Conservation (phyloP, 768 basidiomycete species). For the Leccinellum albellum region DNA sequence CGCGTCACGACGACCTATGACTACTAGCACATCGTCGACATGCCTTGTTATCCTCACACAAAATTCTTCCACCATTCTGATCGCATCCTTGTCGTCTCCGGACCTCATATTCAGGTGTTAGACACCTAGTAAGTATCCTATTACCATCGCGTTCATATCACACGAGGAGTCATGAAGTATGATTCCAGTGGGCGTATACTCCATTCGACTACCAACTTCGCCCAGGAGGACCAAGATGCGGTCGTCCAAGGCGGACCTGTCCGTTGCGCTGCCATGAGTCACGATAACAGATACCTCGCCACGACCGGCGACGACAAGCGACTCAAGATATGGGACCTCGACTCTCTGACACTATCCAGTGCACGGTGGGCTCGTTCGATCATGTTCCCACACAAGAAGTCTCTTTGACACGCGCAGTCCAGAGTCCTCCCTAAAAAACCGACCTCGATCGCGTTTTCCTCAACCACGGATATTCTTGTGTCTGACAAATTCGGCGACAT, state of each 20-base stretch:
- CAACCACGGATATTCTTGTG: slow-evolving; percentile 64
- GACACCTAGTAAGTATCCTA: slow-evolving; percentile 45
- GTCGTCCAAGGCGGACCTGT: slow-evolving; percentile 52
- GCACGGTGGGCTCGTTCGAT: slow-evolving; percentile 46
- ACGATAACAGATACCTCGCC: slow-evolving; percentile 44
- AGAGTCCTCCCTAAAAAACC: slow-evolving; percentile 86
- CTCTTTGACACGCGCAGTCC: background rate
- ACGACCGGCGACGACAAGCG: slow-evolving; percentile 78
- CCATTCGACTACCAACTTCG: slow-evolving; percentile 38
- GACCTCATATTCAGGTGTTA: slow-evolving; percentile 61
- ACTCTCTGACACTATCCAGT: slow-evolving; percentile 51
- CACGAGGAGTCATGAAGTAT: slow-evolving; percentile 5
- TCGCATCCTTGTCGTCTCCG: slow-evolving; percentile 46
- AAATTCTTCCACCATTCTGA: slow-evolving; percentile 39
- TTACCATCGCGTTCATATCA: background rate
- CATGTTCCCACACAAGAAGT: background rate
- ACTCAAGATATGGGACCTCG: slow-evolving; percentile 71
- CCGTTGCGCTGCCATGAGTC: slow-evolving; percentile 53
- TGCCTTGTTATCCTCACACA: slow-evolving; percentile 48
- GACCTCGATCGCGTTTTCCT: slow-evolving; percentile 63
- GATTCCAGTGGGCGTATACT: slow-evolving; percentile 52
- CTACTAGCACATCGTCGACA: slow-evolving; percentile 11
- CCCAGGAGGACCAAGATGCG: slow-evolving; percentile 29
- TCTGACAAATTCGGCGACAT: slow-evolving; percentile 96
- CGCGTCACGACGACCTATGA: background rate